Conservation (phyloP, 345 rosid species). For the Linum trigynum region DNA sequence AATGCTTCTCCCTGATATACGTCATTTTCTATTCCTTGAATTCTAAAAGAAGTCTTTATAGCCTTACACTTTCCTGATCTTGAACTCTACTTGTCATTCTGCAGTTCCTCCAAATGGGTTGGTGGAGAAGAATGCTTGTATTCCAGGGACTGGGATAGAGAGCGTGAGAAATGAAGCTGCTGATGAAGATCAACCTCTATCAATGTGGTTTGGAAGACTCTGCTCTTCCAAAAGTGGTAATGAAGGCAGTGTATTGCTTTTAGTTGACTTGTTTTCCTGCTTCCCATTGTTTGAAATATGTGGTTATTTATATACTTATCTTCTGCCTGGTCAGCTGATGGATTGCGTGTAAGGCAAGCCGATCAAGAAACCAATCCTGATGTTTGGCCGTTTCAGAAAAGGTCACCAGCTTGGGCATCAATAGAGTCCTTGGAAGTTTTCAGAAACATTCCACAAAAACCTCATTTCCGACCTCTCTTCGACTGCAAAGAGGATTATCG, state of each 20-base stretch:
- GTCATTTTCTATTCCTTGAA: no score
- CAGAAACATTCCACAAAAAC: constrained; percentile 45
- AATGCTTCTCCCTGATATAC: no score
- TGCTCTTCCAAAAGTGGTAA: constrained; percentile 20
- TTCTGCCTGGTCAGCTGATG: constrained; percentile 22
- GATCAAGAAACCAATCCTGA: constrained; percentile 11
- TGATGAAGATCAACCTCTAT: constrained; percentile 31
- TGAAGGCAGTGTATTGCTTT: constrained; percentile 16
- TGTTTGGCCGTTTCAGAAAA: constrained; percentile 44
- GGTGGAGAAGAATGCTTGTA: no score
- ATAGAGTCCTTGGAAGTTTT: constrained; percentile 62
- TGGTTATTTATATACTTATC: background rate
- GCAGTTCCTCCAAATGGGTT: no score
- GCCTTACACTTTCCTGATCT: no score
- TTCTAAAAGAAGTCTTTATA: no score
- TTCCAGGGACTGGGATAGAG: no score
- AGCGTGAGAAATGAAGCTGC: no score
- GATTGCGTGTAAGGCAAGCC: constrained; percentile 17
- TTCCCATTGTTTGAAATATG: background rate
- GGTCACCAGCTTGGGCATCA: constrained; percentile 48
- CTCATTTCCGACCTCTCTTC: constrained; percentile 59
- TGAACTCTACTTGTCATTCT: no score
- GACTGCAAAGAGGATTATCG: constrained; percentile 56
- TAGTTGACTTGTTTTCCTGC: constrained; percentile 10
- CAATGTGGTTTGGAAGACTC: constrained; percentile 41